Evolutionary conservation across 2,329 filamentous ascomycete genomes (phyloP), one percentile per base, ranked within the genome.

Genomic region (Ceratocystis destructans): DNA sequence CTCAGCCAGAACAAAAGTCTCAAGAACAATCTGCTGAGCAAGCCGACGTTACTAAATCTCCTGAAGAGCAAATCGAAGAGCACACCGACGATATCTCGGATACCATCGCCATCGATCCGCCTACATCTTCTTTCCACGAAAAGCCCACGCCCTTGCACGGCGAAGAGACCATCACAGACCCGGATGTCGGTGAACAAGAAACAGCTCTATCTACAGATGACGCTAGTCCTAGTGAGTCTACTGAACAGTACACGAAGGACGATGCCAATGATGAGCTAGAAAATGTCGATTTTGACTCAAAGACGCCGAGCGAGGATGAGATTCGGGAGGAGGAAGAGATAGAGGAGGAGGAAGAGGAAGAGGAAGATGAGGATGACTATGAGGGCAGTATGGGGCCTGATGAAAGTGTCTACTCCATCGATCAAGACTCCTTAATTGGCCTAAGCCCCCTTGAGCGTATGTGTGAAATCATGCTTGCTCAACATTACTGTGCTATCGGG

Each of bases 381-480:
- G 55, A 57, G 5, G 12, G 28, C 28, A 15, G 37, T 59, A 7
- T 59, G 4, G 8, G n/a, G 12, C 55, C 17, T 17, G 55, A 59
- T n/a, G 28, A 59, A n/a, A 59, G 55, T 5, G 28, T 59, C 20
- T 63, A 63, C 44, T 17, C 25, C 17, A 48, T 63, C 25, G 61
- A 63, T 22, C 17, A 25, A 50, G 25, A 48, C 37, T 63, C 44
- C n/a, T 45, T 63, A 7, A 8, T 33, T 6, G 44, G 25, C 46
- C 8, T 63, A 45, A 48, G 46, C n/a, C 61, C 61, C 7, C 61
- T 63, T 25, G 61, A 48, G 12, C 61, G 61, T 8, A 25, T 48
- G 2, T 63, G 61, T 17, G 61, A 63, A 37, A 63, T 33, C 61
- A 63, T 63, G 46, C 61, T 63, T 33, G 44, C 44, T 20, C 44